phyloP scores from a whole-genome alignment of 106 monocot species.

The Chionographis japonica region DNA sequence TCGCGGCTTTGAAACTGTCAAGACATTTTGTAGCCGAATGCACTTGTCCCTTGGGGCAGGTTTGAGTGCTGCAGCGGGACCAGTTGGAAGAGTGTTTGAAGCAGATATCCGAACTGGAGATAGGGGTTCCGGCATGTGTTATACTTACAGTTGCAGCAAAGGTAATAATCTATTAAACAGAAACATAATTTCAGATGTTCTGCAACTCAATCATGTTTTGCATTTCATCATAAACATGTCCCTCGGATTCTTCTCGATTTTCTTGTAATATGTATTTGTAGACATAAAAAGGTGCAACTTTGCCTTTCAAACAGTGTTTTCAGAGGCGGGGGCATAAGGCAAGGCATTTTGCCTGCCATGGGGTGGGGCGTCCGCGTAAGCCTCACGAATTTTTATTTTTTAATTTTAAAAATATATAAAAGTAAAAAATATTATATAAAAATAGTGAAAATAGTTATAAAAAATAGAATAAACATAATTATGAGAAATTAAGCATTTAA shows the following conservation, averaged over 20 bases:
- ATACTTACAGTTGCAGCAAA: constrained; percentile 76
- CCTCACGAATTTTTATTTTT: too few species aligned
- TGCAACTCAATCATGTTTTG: not conserved
- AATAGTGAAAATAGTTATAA: too few species aligned
- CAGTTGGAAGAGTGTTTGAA: constrained; percentile 61
- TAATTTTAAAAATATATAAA: too few species aligned
- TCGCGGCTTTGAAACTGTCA: constrained; percentile 54
- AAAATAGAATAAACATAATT: too few species aligned
- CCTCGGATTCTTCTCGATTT: not conserved
- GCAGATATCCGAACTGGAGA: constrained; percentile 69
- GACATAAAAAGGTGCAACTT: too few species aligned
- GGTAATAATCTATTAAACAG: constrained; percentile 20
- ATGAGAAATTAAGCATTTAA: too few species aligned
- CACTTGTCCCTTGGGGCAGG: constrained; percentile 69
- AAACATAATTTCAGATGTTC: not conserved
- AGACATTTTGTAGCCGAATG: constrained; percentile 48
- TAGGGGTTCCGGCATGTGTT: constrained; percentile 59
- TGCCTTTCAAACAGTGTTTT: too few species aligned
- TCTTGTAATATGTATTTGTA: too few species aligned
- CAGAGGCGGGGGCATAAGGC: too few species aligned
- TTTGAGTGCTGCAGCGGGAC: constrained; percentile 63
- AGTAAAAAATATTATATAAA: too few species aligned
- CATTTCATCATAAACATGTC: not conserved
- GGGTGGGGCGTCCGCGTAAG: too few species aligned
- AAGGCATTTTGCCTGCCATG: too few species aligned